Percentiles rank a stretch among this genome's conserved stretches.
Evolutionary conservation across 768 basidiomycete species (phyloP).

Genomic region (Polyporus arcularius): DNA sequence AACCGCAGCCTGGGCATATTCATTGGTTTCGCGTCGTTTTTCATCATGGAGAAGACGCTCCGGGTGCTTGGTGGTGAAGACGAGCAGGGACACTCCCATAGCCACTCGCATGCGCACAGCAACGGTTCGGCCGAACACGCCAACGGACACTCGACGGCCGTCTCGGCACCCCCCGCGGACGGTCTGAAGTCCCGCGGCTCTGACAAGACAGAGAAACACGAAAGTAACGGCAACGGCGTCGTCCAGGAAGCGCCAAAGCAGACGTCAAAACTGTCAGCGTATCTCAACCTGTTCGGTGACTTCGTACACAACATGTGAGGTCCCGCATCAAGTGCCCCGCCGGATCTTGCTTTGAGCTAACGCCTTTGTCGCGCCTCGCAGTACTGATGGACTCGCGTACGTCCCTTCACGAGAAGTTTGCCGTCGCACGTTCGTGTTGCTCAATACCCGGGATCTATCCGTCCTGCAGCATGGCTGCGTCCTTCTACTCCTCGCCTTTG

Average conservation of each 20-base stretch:
- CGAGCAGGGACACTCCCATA: conserved; percentile 48
- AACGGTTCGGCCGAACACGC: conserved; percentile 37
- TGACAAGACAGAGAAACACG: conserved; percentile 32
- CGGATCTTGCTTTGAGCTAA: conserved; percentile 6
- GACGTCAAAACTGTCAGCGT: conserved; percentile 85
- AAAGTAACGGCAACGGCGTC: conserved; percentile 22
- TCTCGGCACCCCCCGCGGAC: conserved; percentile 42
- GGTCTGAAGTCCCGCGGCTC: conserved; percentile 50
- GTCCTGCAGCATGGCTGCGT: conserved; percentile 78
- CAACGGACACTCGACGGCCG: conserved; percentile 46
- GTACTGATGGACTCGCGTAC: conserved; percentile 91
- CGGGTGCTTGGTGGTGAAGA: conserved; percentile 73
- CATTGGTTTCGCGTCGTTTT: conserved; percentile 85
- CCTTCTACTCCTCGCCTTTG: conserved; percentile 94
- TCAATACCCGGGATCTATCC: neutral
- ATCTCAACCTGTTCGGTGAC: conserved; percentile 90
- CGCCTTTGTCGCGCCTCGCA: conserved; percentile 29
- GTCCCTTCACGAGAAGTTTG: conserved; percentile 31
- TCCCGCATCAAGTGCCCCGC: conserved; percentile 2
- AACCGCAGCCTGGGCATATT: conserved; percentile 72
- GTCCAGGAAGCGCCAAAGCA: conserved; percentile 37
- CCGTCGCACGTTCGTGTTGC: conserved; percentile 17
- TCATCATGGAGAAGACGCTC: conserved; percentile 91
- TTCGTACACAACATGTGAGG: conserved; percentile 91
- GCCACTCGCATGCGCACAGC: conserved; percentile 63